phyloP scores from a whole-genome alignment of 1,139 yeast species.

The Blastobotrys raffinosifermentans region DNA sequence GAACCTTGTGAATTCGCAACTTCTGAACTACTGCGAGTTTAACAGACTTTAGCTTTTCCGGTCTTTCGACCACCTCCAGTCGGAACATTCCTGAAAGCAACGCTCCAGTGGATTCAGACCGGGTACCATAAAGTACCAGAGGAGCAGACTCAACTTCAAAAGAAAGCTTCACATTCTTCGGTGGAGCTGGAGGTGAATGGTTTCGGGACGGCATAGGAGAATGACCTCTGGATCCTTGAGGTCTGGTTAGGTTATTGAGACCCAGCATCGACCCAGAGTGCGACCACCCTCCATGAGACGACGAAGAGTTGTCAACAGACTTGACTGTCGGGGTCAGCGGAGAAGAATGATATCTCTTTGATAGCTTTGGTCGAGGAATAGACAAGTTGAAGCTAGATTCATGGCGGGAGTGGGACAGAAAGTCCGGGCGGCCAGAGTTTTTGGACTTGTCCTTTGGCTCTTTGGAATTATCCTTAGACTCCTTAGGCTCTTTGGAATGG shows the following conservation, averaged over 20 bases:
- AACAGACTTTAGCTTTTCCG: slow-evolving; percentile 47
- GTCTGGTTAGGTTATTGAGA: neutral
- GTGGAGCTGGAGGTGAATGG: slow-evolving; percentile 8
- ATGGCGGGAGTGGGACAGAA: no score
- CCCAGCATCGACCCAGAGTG: neutral
- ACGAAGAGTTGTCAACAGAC: neutral
- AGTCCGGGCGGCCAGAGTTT: no score
- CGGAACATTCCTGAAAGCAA: slow-evolving; percentile 66
- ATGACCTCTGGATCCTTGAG: slow-evolving; percentile 7
- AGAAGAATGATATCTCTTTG: slow-evolving; percentile 10
- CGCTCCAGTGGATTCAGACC: slow-evolving; percentile 78
- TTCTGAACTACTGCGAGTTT: slow-evolving; percentile 65
- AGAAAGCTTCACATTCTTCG: slow-evolving; percentile 39
- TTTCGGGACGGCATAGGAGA: slow-evolving; percentile 5
- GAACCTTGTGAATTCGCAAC: slow-evolving; percentile 32
- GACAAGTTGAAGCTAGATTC: no score
- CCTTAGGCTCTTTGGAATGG: neutral
- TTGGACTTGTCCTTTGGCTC: neutral
- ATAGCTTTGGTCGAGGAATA: slow-evolving; percentile 10
- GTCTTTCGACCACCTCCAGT: slow-evolving; percentile 28
- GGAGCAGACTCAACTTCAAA: slow-evolving; percentile 88
- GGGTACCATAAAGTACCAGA: slow-evolving; percentile 71
- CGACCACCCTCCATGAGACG: neutral
- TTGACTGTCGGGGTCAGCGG: slow-evolving; percentile 10
- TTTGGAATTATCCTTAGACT: neutral